phyloP scores from a whole-genome alignment of 257 asterid species.

The Misopates orontium region DNA sequence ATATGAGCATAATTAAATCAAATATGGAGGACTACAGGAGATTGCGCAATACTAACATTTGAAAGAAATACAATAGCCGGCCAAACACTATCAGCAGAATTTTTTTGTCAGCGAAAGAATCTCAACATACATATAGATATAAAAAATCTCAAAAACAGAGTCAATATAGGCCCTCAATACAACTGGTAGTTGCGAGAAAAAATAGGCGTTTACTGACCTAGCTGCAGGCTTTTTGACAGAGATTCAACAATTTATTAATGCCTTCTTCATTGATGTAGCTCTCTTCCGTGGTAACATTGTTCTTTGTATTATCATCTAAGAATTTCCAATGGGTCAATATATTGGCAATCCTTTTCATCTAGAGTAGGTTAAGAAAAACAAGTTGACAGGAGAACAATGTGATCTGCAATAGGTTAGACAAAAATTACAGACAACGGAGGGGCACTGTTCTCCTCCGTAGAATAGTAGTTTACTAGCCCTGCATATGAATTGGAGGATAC shows the following conservation, averaged over 20 bases:
- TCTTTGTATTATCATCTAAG: slow-evolving; percentile 41
- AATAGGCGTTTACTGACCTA: not conserved
- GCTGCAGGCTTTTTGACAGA: slow-evolving; percentile 40
- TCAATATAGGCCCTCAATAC: not conserved
- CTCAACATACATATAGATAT: not conserved
- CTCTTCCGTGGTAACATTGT: slow-evolving; percentile 31
- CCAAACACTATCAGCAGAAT: not conserved
- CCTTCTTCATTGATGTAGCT: slow-evolving; percentile 49
- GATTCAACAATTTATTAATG: slow-evolving; percentile 57
- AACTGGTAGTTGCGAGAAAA: not conserved
- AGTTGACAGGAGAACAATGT: slow-evolving; percentile 7
- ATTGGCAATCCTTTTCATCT: slow-evolving; percentile 57
- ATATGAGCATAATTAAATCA: no score
- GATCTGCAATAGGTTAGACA: slow-evolving; percentile 9
- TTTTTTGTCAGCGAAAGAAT: not conserved
- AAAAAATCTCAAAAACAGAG: not conserved
- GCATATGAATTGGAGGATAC: slow-evolving; percentile 59
- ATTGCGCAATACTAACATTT: not conserved
- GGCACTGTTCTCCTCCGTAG: not conserved
- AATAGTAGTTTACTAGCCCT: not conserved
- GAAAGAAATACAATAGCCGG: not conserved
- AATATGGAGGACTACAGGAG: not conserved
- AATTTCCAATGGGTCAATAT: slow-evolving; percentile 59
- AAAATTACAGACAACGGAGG: not conserved
- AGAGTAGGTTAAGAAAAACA: slow-evolving; percentile 46